Evolutionary conservation across 192 early-diverging fungal genomes (phyloP), one percentile per base, ranked within the genome.

Genomic region (Spinellus fusiger): DNA sequence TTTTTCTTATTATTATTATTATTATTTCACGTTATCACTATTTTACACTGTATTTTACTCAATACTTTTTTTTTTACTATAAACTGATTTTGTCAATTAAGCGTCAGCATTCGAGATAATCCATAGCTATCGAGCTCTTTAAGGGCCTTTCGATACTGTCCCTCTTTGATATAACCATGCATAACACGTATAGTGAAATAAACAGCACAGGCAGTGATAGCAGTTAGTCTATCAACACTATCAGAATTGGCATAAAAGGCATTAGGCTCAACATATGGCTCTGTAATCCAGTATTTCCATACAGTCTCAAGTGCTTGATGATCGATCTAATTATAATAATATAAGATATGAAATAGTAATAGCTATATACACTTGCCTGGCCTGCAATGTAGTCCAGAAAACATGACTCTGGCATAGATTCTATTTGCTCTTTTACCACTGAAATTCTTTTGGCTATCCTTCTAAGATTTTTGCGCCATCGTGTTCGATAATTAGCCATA

Each of bases 401-500:
- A 15, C 9, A 15, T 49, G 27, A 16, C 6, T 29, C 29, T 5
- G 20, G n/a, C 12, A 18, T 32, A 49, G 26, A 20, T 16, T 22
- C 29, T 33, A 59, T 27, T 32, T 48, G 46, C 23, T 59, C 57
- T 25, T 34, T 32, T 23, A 46, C 18, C 29, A 53, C 12, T 13
- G 9, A 29, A 13, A 53, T n/a, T 29, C 6, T 61, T 33, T 61
- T 61, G 49, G 34, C 48, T 23, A 51, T 26, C 18, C 31, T 34
- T 20, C 16, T 28, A 13, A 61, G 31, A 40, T 28, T 16, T 52
- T 32, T 63, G 20, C 61, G 49, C 25, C 49, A 54, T 25, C 54
- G 53, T 44, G 61, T 54, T n/a, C 61, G 50, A 22, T 52, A 63
- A 33, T 54, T 63, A 5, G 61, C 34, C 32, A 63, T 63, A 54